Conservation (phyloP, 441 rosid genomes). For the Rhodomyrtus psidioides region DNA sequence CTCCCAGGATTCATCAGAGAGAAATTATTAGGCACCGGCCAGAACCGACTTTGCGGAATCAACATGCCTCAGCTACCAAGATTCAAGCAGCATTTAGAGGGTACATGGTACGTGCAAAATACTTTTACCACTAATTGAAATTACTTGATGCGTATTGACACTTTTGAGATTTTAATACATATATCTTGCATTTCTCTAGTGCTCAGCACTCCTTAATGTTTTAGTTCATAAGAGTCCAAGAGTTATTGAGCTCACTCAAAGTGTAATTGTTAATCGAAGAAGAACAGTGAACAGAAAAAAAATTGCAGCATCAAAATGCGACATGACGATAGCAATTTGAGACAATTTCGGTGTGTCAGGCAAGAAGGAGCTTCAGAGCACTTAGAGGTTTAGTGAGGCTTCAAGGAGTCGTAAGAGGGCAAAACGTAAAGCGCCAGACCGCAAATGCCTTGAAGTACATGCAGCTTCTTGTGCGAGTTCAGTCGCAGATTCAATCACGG, state of each 20-base stretch:
- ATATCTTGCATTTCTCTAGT: background rate
- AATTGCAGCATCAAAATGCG: background rate
- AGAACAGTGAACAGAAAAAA: background rate
- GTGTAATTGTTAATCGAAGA: background rate
- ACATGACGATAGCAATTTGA: background rate
- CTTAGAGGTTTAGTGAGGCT: slow-evolving; percentile 90
- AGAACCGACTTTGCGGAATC: slow-evolving; percentile 63
- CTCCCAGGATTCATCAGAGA: slow-evolving; percentile 11
- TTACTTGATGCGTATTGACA: background rate
- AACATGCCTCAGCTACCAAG: slow-evolving; percentile 76
- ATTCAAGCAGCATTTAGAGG: slow-evolving; percentile 90
- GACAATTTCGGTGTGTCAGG: slow-evolving; percentile 27
- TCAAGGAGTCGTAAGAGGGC: slow-evolving; percentile 85
- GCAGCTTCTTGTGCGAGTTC: slow-evolving; percentile 89
- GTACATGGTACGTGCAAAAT: slow-evolving; percentile 41
- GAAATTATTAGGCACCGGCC: slow-evolving; percentile 35
- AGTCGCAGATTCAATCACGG: slow-evolving; percentile 88
- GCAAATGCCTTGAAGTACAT: slow-evolving; percentile 75
- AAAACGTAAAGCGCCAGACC: slow-evolving; percentile 82
- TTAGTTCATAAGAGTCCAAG: background rate
- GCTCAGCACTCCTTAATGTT: background rate
- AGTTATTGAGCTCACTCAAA: background rate
- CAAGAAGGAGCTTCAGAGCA: slow-evolving; percentile 84
- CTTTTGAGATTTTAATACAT: background rate
- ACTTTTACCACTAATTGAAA: background rate